Evolutionary conservation across 2,329 filamentous ascomycete species (phyloP).

Genomic region (Aspergillus luchuensis): DNA sequence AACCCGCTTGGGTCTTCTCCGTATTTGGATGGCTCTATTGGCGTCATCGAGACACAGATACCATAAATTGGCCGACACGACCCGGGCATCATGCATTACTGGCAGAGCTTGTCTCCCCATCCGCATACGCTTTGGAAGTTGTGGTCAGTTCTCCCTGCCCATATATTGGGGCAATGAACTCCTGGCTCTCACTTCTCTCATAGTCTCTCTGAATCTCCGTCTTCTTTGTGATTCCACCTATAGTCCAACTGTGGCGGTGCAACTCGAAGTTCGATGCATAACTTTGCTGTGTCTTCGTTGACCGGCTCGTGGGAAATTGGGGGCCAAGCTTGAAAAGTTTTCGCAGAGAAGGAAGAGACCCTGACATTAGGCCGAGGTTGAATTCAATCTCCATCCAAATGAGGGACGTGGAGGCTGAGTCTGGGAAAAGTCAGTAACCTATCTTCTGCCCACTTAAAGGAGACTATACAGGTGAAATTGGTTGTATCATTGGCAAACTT

Average conservation of each 20-base stretch:
- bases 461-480: constrained; percentile 8
- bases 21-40: no score
- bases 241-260: neutral
- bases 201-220: constrained; percentile 9
- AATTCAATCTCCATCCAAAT: constrained; percentile 16
- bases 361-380: constrained; percentile 13
- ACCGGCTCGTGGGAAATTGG: neutral
- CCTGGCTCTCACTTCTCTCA: constrained; percentile 5
- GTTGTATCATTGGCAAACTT: constrained; percentile 8
- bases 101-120: neutral
- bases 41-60: no score
- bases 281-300: neutral
- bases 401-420: constrained; percentile 11
- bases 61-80: neutral
- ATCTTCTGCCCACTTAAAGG: no score
- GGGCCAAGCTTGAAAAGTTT: constrained; percentile 1
- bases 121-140: neutral
- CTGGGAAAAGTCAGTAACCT: neutral
- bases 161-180: constrained; percentile 4
- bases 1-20: no score
- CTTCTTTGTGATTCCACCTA: constrained; percentile 10
- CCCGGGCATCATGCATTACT: neutral
- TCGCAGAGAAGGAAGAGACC: constrained; percentile 9
- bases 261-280: neutral
- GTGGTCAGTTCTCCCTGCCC: constrained; percentile 1